These are phyloP conservation scores for Psilocybe cubensis DNA, from an alignment of 768 basidiomycete species.

Conservation along the genomic window DNA sequence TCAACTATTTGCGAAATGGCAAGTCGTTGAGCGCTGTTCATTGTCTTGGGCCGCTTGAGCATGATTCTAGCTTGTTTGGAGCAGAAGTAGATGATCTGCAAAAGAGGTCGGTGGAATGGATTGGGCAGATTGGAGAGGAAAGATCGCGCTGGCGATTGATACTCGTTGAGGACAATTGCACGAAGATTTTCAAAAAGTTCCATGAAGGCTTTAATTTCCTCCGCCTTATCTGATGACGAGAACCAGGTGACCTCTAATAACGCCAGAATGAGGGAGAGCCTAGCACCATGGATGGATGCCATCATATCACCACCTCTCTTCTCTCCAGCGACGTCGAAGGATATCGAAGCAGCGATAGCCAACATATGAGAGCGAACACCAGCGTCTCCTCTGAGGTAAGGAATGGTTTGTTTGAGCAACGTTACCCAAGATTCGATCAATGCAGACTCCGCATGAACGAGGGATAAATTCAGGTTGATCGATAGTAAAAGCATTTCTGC, in stretches of 20 bases:
- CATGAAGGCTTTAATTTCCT: conserved; percentile 62
- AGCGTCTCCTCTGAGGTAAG: conserved; percentile 66
- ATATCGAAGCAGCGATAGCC: conserved; percentile 62
- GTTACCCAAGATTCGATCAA: conserved; percentile 81
- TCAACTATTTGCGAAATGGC: conserved; percentile 64
- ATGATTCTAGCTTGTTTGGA: conserved; percentile 62
- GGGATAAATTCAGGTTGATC: conserved; percentile 87
- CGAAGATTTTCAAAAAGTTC: conserved; percentile 64
- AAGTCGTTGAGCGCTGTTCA: conserved; percentile 66
- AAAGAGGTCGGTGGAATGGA: conserved; percentile 78
- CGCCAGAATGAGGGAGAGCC: conserved; percentile 73
- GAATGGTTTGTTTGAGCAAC: conserved; percentile 64
- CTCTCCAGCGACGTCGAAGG: conserved; percentile 69
- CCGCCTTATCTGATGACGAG: conserved; percentile 53
- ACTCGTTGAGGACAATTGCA: conserved; percentile 69
- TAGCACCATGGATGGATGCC: conserved; percentile 75
- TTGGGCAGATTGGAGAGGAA: conserved; percentile 65
- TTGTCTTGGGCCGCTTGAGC: conserved; percentile 46
- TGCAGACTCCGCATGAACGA: conserved; percentile 77
- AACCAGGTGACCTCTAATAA: conserved; percentile 86
- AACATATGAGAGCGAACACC: conserved; percentile 59
- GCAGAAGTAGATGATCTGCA: conserved; percentile 84
- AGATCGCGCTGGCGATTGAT: conserved; percentile 74
- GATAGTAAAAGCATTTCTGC: conserved; percentile 65
- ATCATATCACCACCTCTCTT: conserved; percentile 82